Base-by-base conservation (phyloP, 768 basidiomycete species). In the Rhodosporidiobolus sp. region DNA sequence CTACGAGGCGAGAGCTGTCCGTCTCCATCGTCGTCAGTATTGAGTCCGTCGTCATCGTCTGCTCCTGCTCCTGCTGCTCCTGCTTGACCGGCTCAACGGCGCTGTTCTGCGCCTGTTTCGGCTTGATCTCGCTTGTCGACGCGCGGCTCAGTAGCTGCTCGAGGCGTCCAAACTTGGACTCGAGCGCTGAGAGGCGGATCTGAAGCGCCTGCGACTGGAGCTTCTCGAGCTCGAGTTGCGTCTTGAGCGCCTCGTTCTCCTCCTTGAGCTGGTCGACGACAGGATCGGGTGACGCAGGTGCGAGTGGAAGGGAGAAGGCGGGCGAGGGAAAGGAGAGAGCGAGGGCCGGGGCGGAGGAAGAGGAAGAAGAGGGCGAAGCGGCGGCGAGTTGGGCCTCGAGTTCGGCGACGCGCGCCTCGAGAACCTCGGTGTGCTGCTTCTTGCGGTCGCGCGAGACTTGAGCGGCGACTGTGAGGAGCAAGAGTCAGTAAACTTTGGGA, bases 1-100 rank as follows among this genome's bases (percentile, higher is more conserved):
- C 75, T 73, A 70, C 68, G 71, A 69, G 69, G 75, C 71, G 68
- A 61, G 45, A 52, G 66, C 57, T 73, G 69, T 74, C 65, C 52
- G 17, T 50, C 59, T 52, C 56, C 57, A 50, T 49, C 48, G 38
- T 61, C 38, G 32, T n/a, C n/a, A n/a, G n/a, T 24, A 28, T 30
- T 19, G 49, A n/a, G n/a, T 10, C 17, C 30, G 34, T 45, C 62
- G 9, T 19, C 56, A 24, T 34, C 59, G 26, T 12, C 30, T 22
- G 43, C 34, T 38, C 22, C 49, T 34, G 11, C n/a, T 32, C 6
- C 30, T 22, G 43, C 34, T 38, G 28, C 49, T 34, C 17, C n/a
- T 32, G 2, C 24, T 48, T 7, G 38, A 43, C 38, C 28, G 26
- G 26, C 16, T 46, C 49, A 26, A 24, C 35, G 16, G 53, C 45